Evolutionary conservation across 306 rosid genomes (phyloP).

Genomic region (Vigna mungo): DNA sequence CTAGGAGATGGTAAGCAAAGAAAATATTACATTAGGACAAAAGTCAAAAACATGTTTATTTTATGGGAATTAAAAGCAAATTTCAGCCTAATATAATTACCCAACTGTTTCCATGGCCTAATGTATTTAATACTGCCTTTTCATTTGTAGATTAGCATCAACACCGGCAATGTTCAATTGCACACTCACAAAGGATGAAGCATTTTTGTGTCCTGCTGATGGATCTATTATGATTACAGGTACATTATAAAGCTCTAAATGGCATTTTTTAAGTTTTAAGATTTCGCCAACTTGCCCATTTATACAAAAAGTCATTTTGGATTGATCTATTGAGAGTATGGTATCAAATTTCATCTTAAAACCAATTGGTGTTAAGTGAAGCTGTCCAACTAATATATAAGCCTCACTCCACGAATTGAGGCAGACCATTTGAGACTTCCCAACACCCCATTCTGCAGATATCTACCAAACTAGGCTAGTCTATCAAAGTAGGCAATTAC

Average conservation of each 20-base stretch:
- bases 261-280: slow-evolving; percentile 23
- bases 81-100: neutral
- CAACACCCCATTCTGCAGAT: too few relatives aligned
- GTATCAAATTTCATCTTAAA: too few relatives aligned
- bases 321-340: slow-evolving; percentile 8
- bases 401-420: too few relatives aligned
- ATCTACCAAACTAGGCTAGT: too few relatives aligned
- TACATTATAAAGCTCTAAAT: slow-evolving; percentile 42
- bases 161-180: slow-evolving; percentile 98
- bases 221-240: slow-evolving; percentile 98
- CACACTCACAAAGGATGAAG: slow-evolving; percentile 74
- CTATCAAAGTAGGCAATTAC: too few relatives aligned
- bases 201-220: slow-evolving; percentile 74
- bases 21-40: too few relatives aligned
- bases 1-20: too few relatives aligned
- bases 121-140: slow-evolving; percentile 37
- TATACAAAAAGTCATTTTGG: slow-evolving; percentile 27
- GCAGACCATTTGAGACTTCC: too few relatives aligned
- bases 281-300: slow-evolving; percentile 3
- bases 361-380: too few relatives aligned
- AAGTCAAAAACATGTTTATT: too few relatives aligned
- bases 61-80: too few relatives aligned
- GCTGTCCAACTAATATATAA: too few relatives aligned
- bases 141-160: slow-evolving; percentile 78
- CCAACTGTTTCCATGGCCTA: slow-evolving; percentile 27